Conservation (phyloP, 192 early-diverging fungal genomes). For the Backusella sp. region DNA sequence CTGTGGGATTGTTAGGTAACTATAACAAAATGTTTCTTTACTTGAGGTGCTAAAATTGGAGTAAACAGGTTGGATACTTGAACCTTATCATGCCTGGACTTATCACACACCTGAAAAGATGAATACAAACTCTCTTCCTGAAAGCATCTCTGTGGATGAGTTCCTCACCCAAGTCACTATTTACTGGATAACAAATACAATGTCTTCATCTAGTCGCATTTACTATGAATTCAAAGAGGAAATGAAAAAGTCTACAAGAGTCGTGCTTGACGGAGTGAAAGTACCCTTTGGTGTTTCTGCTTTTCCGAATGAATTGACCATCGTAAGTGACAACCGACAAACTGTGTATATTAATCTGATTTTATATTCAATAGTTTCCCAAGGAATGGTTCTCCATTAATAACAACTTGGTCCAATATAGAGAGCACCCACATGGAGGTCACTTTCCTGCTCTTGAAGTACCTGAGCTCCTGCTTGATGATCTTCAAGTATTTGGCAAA, state of each 20-base stretch:
- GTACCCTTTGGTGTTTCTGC: neutral
- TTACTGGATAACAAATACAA: slow-evolving; percentile 61
- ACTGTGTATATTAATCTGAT: neutral
- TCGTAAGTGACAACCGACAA: neutral
- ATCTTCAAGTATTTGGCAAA: slow-evolving; percentile 36
- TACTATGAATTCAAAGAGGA: slow-evolving; percentile 55
- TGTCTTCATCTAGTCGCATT: slow-evolving; percentile 57
- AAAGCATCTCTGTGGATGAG: slow-evolving; percentile 22
- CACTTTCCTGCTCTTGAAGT: slow-evolving; percentile 65
- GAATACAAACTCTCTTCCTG: neutral
- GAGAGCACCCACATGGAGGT: slow-evolving; percentile 41
- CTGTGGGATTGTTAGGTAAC: slow-evolving; percentile 26
- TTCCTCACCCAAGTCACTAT: slow-evolving; percentile 46
- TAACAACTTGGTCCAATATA: neutral
- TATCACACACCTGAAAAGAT: slow-evolving; percentile 11
- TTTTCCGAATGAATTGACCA: neutral
- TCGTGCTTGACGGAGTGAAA: neutral
- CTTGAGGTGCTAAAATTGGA: neutral
- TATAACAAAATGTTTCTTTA: neutral
- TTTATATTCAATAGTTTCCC: neutral
- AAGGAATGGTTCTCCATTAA: neutral
- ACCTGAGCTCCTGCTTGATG: slow-evolving; percentile 47
- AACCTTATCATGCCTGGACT: slow-evolving; percentile 31
- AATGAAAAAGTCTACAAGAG: neutral
- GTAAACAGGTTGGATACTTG: slow-evolving; percentile 29